Evolutionary conservation across 2,329 filamentous ascomycete genomes (phyloP).

Genomic region (Grosmannia huntii): DNA sequence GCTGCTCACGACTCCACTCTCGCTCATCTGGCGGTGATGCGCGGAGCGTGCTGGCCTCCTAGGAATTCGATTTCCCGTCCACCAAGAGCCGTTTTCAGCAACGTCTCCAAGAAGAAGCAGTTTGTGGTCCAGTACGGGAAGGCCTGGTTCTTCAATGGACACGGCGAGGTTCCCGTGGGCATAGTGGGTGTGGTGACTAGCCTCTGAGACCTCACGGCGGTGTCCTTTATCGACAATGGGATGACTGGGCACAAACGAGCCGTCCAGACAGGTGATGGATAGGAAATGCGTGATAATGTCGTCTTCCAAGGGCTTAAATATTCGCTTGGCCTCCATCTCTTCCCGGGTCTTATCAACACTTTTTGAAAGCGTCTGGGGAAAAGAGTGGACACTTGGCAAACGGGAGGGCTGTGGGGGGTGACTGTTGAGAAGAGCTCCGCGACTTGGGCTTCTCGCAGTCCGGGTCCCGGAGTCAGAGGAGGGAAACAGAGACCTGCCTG

Average conservation of each 20-base stretch:
- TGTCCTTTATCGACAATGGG: background rate
- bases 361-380: slow-evolving; percentile 1
- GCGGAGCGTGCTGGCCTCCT: slow-evolving; percentile 8
- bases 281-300: slow-evolving; percentile 60
- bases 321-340: slow-evolving; percentile 33
- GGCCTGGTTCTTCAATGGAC: background rate
- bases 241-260: slow-evolving; percentile 42
- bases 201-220: background rate
- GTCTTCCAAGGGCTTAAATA: slow-evolving; percentile 68
- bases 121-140: slow-evolving; percentile 60
- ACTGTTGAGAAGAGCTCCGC: background rate
- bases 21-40: slow-evolving; percentile 16
- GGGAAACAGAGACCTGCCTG: background rate
- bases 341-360: background rate
- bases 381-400: slow-evolving; percentile 7
- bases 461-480: background rate
- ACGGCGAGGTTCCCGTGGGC: background rate
- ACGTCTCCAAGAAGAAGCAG: slow-evolving; percentile 57
- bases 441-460: background rate
- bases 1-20: slow-evolving; percentile 13
- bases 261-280: slow-evolving; percentile 60
- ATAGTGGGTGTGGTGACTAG: background rate
- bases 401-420: background rate
- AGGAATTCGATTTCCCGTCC: slow-evolving; percentile 49
- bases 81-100: slow-evolving; percentile 73